Evolutionary conservation across 2,329 filamentous ascomycete genomes (phyloP), one percentile per base, ranked within the genome.

Genomic region (Byssochlamys sp.): DNA sequence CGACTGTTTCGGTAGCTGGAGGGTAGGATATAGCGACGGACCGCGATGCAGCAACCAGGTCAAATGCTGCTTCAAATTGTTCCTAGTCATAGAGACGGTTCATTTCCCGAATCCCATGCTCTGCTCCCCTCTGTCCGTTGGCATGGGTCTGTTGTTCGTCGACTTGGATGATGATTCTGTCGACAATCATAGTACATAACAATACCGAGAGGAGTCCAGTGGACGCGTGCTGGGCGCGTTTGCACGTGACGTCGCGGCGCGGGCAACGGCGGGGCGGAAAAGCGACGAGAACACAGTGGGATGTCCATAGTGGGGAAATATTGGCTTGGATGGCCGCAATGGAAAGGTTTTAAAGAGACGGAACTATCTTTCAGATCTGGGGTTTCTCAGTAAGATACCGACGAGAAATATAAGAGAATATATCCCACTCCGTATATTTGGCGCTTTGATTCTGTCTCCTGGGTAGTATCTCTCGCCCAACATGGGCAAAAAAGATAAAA

Each of bases 401-500:
- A 45, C 14, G 19, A 45, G 39, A 45, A 45, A 45, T 45, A 45
- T 45, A 45, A 45, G 39, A 45, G 3, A 31, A 45, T 7, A 45
- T 45, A 45, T 45, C n/a, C 5, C 39, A 31, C n/a, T 45, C 39
- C 39, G 39, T 45, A 45, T 45, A 24, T 45, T 14, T 45, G 14
- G 14, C n/a, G 7, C 19, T 45, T n/a, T 45, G n/a, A 7, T 9
- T 45, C 14, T 19, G 14, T 14, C 35, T 19, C n/a, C 6, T 6
- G 14, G 14, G 35, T 45, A 19, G 35, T 19, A 6, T 45, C 6
- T 14, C n/a, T 7, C n/a, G 39, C 19, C 39, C 19, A 48, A 26
- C 33, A 78, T 83, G 81, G 80, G 71, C 50, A 75, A 74, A 54
- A 84, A 80, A 63, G 80, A 81, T 64, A 83, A 80, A 66, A 84